Evolutionary conservation across 306 rosid species (phyloP), one percentile per base, ranked within the genome.

Genomic region (Alnus rubra): DNA sequence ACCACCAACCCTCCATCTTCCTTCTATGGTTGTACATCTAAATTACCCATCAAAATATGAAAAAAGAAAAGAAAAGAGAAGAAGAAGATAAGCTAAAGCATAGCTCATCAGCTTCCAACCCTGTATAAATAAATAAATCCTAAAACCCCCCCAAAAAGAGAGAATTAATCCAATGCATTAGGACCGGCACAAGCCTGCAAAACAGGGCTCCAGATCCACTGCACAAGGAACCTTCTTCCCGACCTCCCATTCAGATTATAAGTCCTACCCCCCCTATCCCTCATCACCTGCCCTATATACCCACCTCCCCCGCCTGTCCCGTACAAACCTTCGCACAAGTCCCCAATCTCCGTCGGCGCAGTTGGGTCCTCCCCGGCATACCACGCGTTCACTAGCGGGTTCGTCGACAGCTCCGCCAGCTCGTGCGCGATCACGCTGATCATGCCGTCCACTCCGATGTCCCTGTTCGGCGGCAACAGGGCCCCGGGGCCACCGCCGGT

Each of bases 351-450:
- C 64, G 96, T 92, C 48, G 98, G 98, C 5, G 98, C 96, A 47
- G 98, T 92, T 0, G 98, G 98, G 28, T 94, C 98, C 80, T 92
- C 97, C 1, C 98, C 98, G 1, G 98, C 98, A 71, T 94, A 94
- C 98, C 97, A 94, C 2, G 98, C 98, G 15, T 94, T 94, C 18
- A 94, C 89, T 44, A 88, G 50, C 3, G 92, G 92, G 16, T 88
- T 88, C 59, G 92, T 71, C 5, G 92, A 31, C 3, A 88, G 75
- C 88, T 88, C 92, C 1, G 92, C 92, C 45, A 88, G 74, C 79
- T 88, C 92, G 39, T 88, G 92, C 5, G 72, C 92, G 2, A 88
- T 88, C 64, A 88, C 92, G 10, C 92, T 88, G 74, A 88, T 86
- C 92, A 88, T 88, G 7, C 92, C 92, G 30, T 88, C 92, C 7